Evolutionary conservation across 768 basidiomycete species (phyloP).

Genomic region (Serendipita sp.): DNA sequence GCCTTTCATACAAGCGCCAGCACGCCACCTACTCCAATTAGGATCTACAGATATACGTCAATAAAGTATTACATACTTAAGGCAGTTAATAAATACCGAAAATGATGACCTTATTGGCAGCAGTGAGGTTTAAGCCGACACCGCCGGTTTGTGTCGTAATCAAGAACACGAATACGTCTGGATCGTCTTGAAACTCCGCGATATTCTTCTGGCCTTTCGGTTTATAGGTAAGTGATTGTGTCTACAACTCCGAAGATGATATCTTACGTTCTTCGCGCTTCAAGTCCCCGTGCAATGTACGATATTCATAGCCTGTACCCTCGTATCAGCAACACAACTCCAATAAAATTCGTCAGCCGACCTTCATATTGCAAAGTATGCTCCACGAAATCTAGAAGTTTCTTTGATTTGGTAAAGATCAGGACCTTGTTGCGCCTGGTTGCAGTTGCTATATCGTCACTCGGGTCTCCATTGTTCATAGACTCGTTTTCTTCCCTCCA

Average conservation of each 20-base stretch:
- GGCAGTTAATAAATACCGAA: constrained; percentile 37
- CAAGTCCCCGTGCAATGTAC: constrained; percentile 68
- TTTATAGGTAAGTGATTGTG: constrained; percentile 25
- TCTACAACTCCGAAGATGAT: too few species aligned
- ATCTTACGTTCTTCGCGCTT: constrained; percentile 46
- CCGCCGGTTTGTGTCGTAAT: constrained; percentile 88
- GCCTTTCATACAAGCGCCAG: background rate
- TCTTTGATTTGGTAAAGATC: constrained; percentile 86
- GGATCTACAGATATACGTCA: constrained; percentile 38
- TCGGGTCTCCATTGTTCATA: constrained; percentile 52
- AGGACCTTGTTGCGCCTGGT: constrained; percentile 55
- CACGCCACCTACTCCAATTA: constrained; percentile 65
- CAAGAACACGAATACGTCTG: constrained; percentile 60
- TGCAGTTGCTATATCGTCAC: constrained; percentile 16
- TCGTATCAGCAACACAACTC: background rate
- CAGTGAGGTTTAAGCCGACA: constrained; percentile 76
- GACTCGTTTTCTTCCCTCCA: constrained; percentile 25
- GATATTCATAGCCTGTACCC: constrained; percentile 37
- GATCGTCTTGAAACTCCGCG: constrained; percentile 63
- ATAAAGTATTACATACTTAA: constrained; percentile 7
- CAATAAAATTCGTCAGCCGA: constrained; percentile 16
- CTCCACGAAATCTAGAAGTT: constrained; percentile 71
- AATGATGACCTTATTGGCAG: constrained; percentile 87
- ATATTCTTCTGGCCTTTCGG: constrained; percentile 83
- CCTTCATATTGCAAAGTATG: constrained; percentile 48